Evolutionary conservation across 192 early-diverging fungal species (phyloP), one percentile per base, ranked within the genome.

Genomic region (Rhizoclosmatium sp.): DNA sequence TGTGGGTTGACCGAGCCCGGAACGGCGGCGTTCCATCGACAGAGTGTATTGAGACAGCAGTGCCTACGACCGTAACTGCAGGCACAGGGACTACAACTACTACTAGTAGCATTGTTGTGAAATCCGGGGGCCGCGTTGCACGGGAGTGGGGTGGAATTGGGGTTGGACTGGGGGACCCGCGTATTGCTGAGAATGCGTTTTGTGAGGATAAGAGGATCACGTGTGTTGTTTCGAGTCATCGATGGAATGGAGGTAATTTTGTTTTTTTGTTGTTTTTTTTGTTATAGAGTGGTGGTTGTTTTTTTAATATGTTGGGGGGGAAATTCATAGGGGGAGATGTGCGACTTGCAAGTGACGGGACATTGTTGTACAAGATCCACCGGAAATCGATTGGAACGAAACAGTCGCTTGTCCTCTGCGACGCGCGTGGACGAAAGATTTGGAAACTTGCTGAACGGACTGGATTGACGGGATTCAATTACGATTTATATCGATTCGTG

Each of bases 211-310:
- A 41, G 2, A 9, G 68, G 2, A 69, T 72, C 40, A 19, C 39
- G 31, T 51, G 56, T 19, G 1, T 72, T 7, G 14, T 72, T 31
- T 72, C 70, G 23, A 72, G 70, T 59, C 70, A 72, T 59, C 21
- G 49, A 31, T 72, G 70, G 70, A 72, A 59, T 58, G 70, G 70
- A 72, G 70, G 70, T 72, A 45, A 72, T 65, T 23, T 65, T 65
- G 7, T 10, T 40, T 23, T 65, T 21, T 64, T 64, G 9, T 64
- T 64, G 4, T 5, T 65, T 65, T 65, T 16, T 42, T 65, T 65
- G 23, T 65, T 40, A 31, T 31, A 31, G 31, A 31, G 31, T 31
- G 31, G 31, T 54, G 16, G 5, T 54, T 16, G 51, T 54, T 54
- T 54, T 51, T 54, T 54, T 16, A 54, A 31, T 31, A 14, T 21